Percentiles rank a stretch among this genome's conserved stretches.
Conservation (phyloP, 768 basidiomycete genomes). For the Rhodotorula babjevae region DNA sequence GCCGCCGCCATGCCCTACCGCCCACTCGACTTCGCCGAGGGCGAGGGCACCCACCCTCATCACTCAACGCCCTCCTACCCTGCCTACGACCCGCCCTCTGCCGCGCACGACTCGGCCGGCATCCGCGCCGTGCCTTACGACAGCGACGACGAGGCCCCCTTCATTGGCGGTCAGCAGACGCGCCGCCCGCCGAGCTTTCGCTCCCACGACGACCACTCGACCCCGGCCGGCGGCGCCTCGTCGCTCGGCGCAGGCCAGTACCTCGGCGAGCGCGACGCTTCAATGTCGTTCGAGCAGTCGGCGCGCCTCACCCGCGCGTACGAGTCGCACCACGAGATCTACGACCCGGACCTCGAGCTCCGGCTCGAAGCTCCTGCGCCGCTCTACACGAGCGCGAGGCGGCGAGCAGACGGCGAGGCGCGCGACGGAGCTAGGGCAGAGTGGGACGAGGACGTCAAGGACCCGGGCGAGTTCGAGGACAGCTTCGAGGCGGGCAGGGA, state of each 20-base stretch:
- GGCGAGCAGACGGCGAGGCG: conserved; percentile 38
- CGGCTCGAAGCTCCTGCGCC: conserved; percentile 4
- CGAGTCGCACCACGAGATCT: background rate
- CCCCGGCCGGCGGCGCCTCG: too few relatives aligned
- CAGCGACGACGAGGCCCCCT: background rate
- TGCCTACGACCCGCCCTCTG: background rate
- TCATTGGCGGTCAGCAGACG: background rate
- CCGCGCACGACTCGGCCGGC: background rate
- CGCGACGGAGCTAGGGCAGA: background rate
- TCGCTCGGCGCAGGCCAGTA: background rate
- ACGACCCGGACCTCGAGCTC: conserved; percentile 20
- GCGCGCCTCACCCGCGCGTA: background rate
- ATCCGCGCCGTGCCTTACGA: background rate
- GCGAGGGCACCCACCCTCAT: background rate
- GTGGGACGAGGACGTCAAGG: conserved; percentile 24
- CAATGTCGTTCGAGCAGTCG: background rate
- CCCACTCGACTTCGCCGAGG: background rate
- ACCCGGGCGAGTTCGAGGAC: conserved; percentile 27
- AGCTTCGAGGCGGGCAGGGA: conserved; percentile 21
- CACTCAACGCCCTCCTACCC: background rate
- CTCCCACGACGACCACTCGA: background rate
- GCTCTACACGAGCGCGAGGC: conserved; percentile 28
- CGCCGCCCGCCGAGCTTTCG: background rate
- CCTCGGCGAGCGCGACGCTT: background rate
- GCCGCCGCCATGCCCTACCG: background rate